Base-by-base conservation (phyloP, 2,329 filamentous ascomycete genomes). In the Ilyonectria destructans region DNA sequence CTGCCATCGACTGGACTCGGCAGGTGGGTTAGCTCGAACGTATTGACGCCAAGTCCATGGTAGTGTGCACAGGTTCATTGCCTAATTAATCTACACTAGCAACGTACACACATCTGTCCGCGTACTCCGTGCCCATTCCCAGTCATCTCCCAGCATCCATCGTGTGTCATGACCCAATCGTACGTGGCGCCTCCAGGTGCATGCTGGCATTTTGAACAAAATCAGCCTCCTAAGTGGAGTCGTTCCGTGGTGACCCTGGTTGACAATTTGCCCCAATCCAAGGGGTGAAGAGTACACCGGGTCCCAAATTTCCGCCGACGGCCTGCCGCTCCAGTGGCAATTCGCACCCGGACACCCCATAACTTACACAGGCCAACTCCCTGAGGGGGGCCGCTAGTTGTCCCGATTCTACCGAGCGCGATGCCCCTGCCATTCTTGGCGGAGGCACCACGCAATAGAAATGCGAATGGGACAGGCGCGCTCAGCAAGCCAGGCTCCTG, bases 231-330 rank as follows among this genome's bases (percentile, higher is more conserved):
- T 55, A 52, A 73, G 74, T 76, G 74, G 74, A 67, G 29, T 46
- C 26, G 19, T 31, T 37, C 61, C 59, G 49, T 45, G 66, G 64
- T 71, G 66, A 68, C 68, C 69, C 58, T 67, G 69, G 62, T 65
- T 75, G 68, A 76, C 72, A 76, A 76, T 76, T 76, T 76, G 64
- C 69, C 67, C 62, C 66, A 72, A 68, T 68, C 64, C 57, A 72
- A 65, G 72, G 51, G 71, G 64, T 66, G 37, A 43, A n/a, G 48
- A 33, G 57, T 12, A 17, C 15, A 10, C 23, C 21, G 17, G 70
- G 74, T 75, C 63, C 40, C 29, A 73, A 72, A 58, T 49, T 67
- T 33, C 12, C 8, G 8, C 12, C 21, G n/a, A 13, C n/a, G 8
- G 33, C 33, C 17, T 15, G 13, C 4, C 8, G 12, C 12, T 17